phyloP scores from a whole-genome alignment of 1,139 yeast genomes.

The Hyphopichia buzzinii region DNA sequence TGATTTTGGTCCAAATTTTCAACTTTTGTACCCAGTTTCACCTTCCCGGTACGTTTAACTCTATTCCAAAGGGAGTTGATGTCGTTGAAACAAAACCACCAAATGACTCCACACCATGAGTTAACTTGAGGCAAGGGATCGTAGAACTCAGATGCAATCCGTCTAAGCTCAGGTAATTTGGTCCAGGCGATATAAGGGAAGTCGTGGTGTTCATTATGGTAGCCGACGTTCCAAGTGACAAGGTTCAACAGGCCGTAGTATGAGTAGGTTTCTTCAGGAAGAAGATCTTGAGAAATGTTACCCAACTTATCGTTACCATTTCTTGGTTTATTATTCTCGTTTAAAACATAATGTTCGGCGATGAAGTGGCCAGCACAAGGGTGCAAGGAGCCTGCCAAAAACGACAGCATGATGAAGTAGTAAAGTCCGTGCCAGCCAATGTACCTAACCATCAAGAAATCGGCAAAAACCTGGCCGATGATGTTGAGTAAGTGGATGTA shows the following conservation, averaged over 20 bases:
- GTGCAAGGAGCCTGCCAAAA: conserved; percentile 87
- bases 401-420: conserved; percentile 74
- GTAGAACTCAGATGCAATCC: conserved; percentile 77
- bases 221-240: conserved; percentile 89
- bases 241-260: conserved; percentile 79
- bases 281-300: conserved; percentile 29
- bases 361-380: conserved; percentile 96
- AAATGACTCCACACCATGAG: conserved; percentile 77
- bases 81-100: conserved; percentile 67
- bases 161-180: conserved; percentile 61
- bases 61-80: conserved; percentile 75
- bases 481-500: conserved; percentile 72
- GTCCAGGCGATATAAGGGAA: conserved; percentile 95
- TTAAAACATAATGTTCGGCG: conserved; percentile 85
- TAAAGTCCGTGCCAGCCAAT: conserved; percentile 67
- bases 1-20: conserved; percentile 10
- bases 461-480: conserved; percentile 56
- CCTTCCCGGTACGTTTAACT: conserved; percentile 60
- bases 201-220: conserved; percentile 94
- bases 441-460: conserved; percentile 49
- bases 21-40: conserved; percentile 34
- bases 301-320: conserved; percentile 10
- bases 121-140: conserved; percentile 74
- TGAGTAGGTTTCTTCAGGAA: conserved; percentile 80
- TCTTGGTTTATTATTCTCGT: conserved; percentile 50